Evolutionary conservation across 116 monocot genomes (phyloP), one percentile per base, ranked within the genome.

Genomic region (Iris pallida): DNA sequence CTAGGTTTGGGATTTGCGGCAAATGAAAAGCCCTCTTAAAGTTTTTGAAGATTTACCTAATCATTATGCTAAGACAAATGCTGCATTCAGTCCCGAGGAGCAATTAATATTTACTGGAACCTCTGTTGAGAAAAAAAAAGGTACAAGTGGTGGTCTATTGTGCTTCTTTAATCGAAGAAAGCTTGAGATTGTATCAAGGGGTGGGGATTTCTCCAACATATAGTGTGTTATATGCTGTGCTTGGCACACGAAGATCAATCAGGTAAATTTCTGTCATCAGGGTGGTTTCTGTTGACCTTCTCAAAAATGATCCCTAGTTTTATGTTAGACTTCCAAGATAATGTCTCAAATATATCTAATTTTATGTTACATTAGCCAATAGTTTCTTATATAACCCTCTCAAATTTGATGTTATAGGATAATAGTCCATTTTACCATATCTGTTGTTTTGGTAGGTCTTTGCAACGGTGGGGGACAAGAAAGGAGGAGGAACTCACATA

Each of bases 241-340:
- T 18, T 98, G 97, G 97, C 92, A 98, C 76, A 90, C 97, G 17
- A 92, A 81, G 70, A 75, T 98, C 40, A 98, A 98, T 73, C 97
- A 98, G 90, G 97, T 67, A 41, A 67, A 15, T 11, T 41, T 53
- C n/a, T n/a, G n/a, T n/a, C n/a, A n/a, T n/a, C n/a, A n/a, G n/a
- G n/a, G n/a, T n/a, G n/a, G n/a, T n/a, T n/a, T n/a, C n/a, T n/a
- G n/a, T n/a, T n/a, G n/a, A n/a, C n/a, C n/a, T n/a, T n/a, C n/a
- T n/a, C n/a, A n/a, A n/a, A n/a, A n/a, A n/a, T n/a, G n/a, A n/a
- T n/a, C n/a, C n/a, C n/a, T n/a, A n/a, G n/a, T n/a, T n/a, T n/a
- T n/a, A n/a, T n/a, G n/a, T n/a, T n/a, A n/a, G n/a, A n/a, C n/a
- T n/a, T n/a, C n/a, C n/a, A n/a, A n/a, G n/a, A n/a, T n/a, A n/a